A percentile compares a stretch with the other conserved stretches of the same genome.
These are phyloP conservation scores for Fusarium sterilihyphosum DNA, from an alignment of 2,329 filamentous ascomycete genomes.

Conservation along the genomic window DNA sequence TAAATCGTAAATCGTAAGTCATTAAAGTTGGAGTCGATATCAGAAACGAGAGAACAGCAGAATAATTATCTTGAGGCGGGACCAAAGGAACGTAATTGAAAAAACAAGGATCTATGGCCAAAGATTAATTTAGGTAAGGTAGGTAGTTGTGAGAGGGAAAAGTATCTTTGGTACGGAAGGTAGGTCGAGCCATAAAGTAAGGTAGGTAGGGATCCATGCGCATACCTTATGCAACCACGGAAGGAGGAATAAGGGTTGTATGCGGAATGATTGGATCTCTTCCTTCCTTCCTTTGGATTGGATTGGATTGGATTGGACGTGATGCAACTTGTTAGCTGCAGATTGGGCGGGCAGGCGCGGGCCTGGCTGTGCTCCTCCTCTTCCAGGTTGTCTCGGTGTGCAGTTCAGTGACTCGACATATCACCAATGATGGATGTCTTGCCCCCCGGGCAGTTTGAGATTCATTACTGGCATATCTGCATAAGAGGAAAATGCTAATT, in stretches of 20 bases:
- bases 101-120: background rate
- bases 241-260: constrained; percentile 14
- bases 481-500: no score
- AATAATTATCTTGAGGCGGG: background rate
- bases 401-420: background rate
- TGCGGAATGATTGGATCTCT: constrained; percentile 12
- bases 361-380: constrained; percentile 27
- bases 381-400: background rate
- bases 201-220: background rate
- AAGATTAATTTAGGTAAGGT: constrained; percentile 15
- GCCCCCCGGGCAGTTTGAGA: background rate
- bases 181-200: background rate
- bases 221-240: background rate
- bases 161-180: background rate
- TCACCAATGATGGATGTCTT: background rate
- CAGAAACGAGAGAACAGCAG: background rate
- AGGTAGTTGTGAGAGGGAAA: constrained; percentile 9
- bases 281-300: background rate
- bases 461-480: background rate
- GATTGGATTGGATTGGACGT: constrained; percentile 16
- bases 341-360: constrained; percentile 27
- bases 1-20: constrained; percentile 18
- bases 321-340: constrained; percentile 28
- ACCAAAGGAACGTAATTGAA: constrained; percentile 7
- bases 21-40: background rate